Base-by-base conservation (phyloP, 805 yeast genomes). In the Pichia californica region DNA sequence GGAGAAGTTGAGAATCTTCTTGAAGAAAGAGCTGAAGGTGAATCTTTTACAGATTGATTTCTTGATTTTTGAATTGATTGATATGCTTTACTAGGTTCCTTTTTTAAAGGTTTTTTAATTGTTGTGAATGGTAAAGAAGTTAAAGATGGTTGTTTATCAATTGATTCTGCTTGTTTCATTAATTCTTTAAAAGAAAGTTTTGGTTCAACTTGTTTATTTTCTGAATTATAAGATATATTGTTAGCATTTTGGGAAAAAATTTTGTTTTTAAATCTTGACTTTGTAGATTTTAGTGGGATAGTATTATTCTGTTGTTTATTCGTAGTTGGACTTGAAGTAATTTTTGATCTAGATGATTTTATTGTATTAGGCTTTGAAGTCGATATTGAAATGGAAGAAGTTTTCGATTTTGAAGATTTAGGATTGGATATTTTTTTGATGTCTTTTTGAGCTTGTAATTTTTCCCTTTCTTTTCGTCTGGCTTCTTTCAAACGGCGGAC, bases 401-500 rank as follows among this genome's bases (percentile, higher is more conserved):
- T 11, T 25, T 4, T n/a, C 26, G 37, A 19, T 21, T 23, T 25
- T 14, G 31, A 35, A 15, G 21, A 2, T 19, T 32, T 27, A 8
- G 31, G 36, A 15, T 25, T 26, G 13, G 21, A 21, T 15, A n/a
- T 21, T 31, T 50, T 45, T 33, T 46, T 47, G 15, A 47, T 55
- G 28, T 52, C 53, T 44, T 68, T 67, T 27, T 55, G 53, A 38
- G 66, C 67, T 41, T 66, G 59, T 2, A 48, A 21, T 34, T 66
- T 66, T 30, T 74, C 74, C 31, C 63, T 68, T 49, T 83, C 88
- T 33, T 68, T 61, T 47, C 77, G 66, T 55, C 91, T 66, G 3
- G 80, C 76, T 45, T 81, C 88, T 51, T 83, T 83, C 31, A 83
- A 63, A 45, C 83, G 61, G 30, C 76, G 77, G 8, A 83, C 86